Evolutionary conservation across 192 early-diverging fungal species (phyloP).

Genomic region (Umbelopsis vinacea): DNA sequence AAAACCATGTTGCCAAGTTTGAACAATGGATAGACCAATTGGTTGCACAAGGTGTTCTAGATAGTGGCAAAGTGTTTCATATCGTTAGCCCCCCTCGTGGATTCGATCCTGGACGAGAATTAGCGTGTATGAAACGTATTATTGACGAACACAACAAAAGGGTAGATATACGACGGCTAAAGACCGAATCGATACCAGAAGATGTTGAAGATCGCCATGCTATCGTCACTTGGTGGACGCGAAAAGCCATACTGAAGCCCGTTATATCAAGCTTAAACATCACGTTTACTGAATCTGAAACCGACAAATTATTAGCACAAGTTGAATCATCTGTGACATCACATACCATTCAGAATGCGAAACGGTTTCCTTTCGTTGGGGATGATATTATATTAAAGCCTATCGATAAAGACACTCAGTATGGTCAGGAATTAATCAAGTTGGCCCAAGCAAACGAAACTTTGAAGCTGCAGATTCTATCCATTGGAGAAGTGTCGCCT

Average conservation of each 20-base stretch:
- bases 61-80: conserved; percentile 23
- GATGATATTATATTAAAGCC: neutral
- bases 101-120: conserved; percentile 2
- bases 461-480: neutral
- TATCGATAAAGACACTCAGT: neutral
- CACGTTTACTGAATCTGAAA: neutral
- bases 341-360: neutral
- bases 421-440: neutral
- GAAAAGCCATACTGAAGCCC: conserved; percentile 3
- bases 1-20: conserved; percentile 23
- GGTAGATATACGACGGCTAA: neutral
- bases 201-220: neutral
- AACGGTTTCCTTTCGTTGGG: neutral
- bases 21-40: conserved; percentile 19
- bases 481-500: neutral
- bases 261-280: conserved; percentile 2
- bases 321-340: neutral
- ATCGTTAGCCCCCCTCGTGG: neutral
- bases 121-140: conserved; percentile 1
- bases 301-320: neutral
- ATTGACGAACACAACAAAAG: conserved; percentile 14
- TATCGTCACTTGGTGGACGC: conserved; percentile 4
- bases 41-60: neutral
- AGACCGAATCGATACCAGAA: neutral
- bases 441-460: neutral